These are phyloP conservation scores for Eleusine indica DNA, from an alignment of 176 grass and related monocot genomes.

Conservation along the genomic window DNA sequence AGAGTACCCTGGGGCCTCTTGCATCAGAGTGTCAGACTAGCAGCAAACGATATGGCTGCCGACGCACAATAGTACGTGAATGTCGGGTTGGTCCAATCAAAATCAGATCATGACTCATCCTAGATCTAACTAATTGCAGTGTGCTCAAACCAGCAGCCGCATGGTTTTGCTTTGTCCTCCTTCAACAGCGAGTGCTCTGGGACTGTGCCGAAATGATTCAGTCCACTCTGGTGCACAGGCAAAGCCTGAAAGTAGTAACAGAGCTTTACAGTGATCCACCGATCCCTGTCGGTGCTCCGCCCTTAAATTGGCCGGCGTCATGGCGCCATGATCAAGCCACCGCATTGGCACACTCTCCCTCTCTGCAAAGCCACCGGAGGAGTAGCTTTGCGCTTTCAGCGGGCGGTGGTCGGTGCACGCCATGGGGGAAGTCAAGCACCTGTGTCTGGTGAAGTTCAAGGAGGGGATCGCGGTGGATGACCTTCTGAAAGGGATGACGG, in stretches of 20 bases:
- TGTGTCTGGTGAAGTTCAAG: slow-evolving; percentile 67
- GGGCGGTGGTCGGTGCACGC: background rate
- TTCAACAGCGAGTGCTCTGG: background rate
- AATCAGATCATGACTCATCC: background rate
- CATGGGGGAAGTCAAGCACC: slow-evolving; percentile 67
- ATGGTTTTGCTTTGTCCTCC: slow-evolving; percentile 1
- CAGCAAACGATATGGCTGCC: too few species aligned
- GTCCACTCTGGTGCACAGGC: background rate
- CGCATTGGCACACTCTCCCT: background rate
- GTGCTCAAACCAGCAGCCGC: slow-evolving; percentile 6
- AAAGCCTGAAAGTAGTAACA: background rate
- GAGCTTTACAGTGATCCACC: slow-evolving; percentile 23
- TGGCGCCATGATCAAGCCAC: slow-evolving; percentile 34
- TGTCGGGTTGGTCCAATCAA: too few species aligned
- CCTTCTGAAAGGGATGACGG: slow-evolving; percentile 46
- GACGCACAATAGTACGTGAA: too few species aligned
- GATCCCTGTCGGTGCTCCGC: slow-evolving; percentile 33
- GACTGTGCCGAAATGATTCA: slow-evolving; percentile 41
- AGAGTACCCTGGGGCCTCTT: background rate
- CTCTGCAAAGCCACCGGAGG: background rate
- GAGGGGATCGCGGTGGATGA: slow-evolving; percentile 52
- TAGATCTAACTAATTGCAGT: slow-evolving; percentile 33
- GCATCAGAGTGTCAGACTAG: too few species aligned
- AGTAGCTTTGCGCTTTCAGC: background rate
- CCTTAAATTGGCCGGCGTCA: slow-evolving; percentile 38